Percentiles rank a stretch among this genome's conserved stretches.
Evolutionary conservation across 768 basidiomycete species (phyloP).

Genomic region (Psilocybe azurescens): DNA sequence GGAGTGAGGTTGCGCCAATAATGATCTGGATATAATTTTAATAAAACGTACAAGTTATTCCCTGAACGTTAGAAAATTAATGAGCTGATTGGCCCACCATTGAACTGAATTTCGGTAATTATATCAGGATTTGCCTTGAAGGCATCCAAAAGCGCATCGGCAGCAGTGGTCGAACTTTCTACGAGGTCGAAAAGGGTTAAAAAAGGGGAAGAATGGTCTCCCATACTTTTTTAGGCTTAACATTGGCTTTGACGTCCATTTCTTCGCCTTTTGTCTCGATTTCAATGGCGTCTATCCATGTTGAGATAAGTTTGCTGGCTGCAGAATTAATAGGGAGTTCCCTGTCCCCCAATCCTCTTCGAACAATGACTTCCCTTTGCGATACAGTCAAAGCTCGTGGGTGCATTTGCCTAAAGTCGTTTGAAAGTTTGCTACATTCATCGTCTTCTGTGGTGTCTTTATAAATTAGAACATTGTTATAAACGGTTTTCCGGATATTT

Average conservation of each 20-base stretch:
- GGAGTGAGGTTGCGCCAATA: slow-evolving; percentile 78
- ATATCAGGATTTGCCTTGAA: slow-evolving; percentile 71
- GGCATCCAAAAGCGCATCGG: slow-evolving; percentile 75
- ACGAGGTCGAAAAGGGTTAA: slow-evolving; percentile 64
- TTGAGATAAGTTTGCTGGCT: slow-evolving; percentile 70
- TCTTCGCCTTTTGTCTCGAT: slow-evolving; percentile 38
- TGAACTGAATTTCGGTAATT: slow-evolving; percentile 71
- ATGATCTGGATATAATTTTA: slow-evolving; percentile 46
- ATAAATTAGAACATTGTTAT: slow-evolving; percentile 39
- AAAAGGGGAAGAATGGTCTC: slow-evolving; percentile 47
- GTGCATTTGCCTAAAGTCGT: slow-evolving; percentile 58
- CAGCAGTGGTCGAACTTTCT: slow-evolving; percentile 59
- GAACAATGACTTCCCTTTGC: slow-evolving; percentile 79
- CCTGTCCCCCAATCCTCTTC: slow-evolving; percentile 86
- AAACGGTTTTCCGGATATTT: slow-evolving; percentile 75
- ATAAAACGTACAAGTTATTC: no score
- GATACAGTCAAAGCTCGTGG: slow-evolving; percentile 68
- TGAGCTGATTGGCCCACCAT: slow-evolving; percentile 48
- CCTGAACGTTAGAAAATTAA: neutral
- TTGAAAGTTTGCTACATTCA: slow-evolving; percentile 18
- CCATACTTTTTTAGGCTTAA: slow-evolving; percentile 12
- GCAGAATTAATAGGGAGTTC: slow-evolving; percentile 75
- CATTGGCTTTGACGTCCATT: slow-evolving; percentile 17
- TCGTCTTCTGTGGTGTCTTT: slow-evolving; percentile 10
- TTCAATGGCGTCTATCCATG: slow-evolving; percentile 74